Base-by-base conservation (phyloP, 2,329 filamentous ascomycete genomes). In the Plectosphaerella plurivora region DNA sequence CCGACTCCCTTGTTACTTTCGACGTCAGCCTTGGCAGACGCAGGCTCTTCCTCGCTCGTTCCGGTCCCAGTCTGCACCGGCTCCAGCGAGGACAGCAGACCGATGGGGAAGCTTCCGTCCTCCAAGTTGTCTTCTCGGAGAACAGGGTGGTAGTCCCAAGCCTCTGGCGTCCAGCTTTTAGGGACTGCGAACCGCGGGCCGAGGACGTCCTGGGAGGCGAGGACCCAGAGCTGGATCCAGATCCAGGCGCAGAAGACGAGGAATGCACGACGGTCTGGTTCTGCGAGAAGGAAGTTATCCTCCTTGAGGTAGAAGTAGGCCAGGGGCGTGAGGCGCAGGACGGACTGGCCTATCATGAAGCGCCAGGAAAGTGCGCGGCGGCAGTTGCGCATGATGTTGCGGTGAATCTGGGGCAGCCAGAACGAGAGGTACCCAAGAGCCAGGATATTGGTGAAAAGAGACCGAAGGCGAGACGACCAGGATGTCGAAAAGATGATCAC, bases 101-200 rank as follows among this genome's bases (percentile, higher is more conserved):
- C 91, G 53, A 96, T 89, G 0, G 92, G 91, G 56, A 96, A 71
- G 1, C 84, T 86, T 18, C 88, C 90, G 16, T 88, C 84, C 72
- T 96, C 89, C 45, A 90, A 70, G 54, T 86, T 88, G 57, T 96
- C 91, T 62, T 91, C 89, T 25, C 90, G 83, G 20, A 99, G 76
- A 3, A 96, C 78, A 0, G 91, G 93, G 67, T 99, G 93, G 66
- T 99, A 99, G 64, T 99, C 93, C 80, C 96, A 99, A 1, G 88
- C 89, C 52, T 84, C 81, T n/a, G 83, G 81, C 55, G 77, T 73
- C 83, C 83, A 87, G 49, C 81, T 79, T 45, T 82, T 79, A 2
- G 86, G 87, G 1, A 97, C 73, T 51, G 91, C 91, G 72, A 94
- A 93, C n/a, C 94, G 79, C 1, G 93, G 91, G 0, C 94, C 93